Percentiles rank a stretch among this genome's conserved stretches.
Evolutionary conservation across 2,329 filamentous ascomycete species (phyloP).

Genomic region (Aspergillus aculeatus): DNA sequence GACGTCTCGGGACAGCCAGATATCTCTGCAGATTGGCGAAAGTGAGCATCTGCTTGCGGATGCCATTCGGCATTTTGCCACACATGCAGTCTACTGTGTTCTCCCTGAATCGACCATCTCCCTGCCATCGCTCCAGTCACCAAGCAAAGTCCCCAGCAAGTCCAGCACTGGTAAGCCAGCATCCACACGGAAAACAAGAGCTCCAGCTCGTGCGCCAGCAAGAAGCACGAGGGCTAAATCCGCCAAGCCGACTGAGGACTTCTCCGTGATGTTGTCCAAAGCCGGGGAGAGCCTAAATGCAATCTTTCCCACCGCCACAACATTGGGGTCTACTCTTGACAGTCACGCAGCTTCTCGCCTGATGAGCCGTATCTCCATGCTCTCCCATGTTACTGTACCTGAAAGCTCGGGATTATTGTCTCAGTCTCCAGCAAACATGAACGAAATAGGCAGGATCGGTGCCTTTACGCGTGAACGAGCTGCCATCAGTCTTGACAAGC

Average conservation of each 20-base stretch:
- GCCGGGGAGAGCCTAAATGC: constrained; percentile 35
- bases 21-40: constrained; percentile 49
- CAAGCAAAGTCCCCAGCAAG: constrained; percentile 34
- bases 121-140: constrained; percentile 64
- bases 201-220: constrained; percentile 27
- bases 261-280: constrained; percentile 36
- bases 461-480: constrained; percentile 42
- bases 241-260: constrained; percentile 35
- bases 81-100: constrained; percentile 82
- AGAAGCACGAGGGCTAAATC: constrained; percentile 28
- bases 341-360: constrained; percentile 39
- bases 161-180: constrained; percentile 33
- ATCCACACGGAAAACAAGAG: constrained; percentile 26
- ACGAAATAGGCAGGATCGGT: constrained; percentile 43
- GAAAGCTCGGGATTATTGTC: constrained; percentile 26
- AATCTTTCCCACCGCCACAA: constrained; percentile 34
- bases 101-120: constrained; percentile 91
- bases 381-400: constrained; percentile 42
- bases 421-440: constrained; percentile 38
- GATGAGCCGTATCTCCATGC: constrained; percentile 43
- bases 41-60: constrained; percentile 39
- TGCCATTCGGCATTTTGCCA: constrained; percentile 58
- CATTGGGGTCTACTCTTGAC: constrained; percentile 41
- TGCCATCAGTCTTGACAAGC: constrained; percentile 47
- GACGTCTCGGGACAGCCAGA: constrained; percentile 58